Evolutionary conservation across 345 rosid genomes (phyloP).

Genomic region (Populus davidiana): DNA sequence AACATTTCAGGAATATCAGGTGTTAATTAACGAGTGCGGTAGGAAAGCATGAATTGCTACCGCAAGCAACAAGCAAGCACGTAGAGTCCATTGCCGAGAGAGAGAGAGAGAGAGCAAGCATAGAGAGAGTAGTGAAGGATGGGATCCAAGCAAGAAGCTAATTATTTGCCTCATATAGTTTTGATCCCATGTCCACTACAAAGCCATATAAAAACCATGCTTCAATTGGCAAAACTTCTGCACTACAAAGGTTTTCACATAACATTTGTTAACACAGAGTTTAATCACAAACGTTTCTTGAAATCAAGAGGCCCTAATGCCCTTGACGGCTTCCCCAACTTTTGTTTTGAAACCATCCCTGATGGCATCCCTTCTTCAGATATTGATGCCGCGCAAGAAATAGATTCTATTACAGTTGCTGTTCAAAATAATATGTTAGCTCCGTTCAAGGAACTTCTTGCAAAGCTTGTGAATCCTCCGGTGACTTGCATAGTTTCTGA

Average conservation of each 20-base stretch:
- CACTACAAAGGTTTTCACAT: background rate
- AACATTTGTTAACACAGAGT: background rate
- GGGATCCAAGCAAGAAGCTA: background rate
- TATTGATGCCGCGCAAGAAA: conserved; percentile 38
- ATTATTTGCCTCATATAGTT: background rate
- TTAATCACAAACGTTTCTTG: background rate
- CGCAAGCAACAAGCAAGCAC: too few relatives aligned
- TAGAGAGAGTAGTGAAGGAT: background rate
- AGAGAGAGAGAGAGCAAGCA: background rate
- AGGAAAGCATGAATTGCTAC: too few relatives aligned
- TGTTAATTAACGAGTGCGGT: too few relatives aligned
- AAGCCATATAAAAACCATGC: background rate
- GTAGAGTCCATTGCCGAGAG: too few relatives aligned
- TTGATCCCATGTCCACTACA: background rate
- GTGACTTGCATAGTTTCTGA: conserved; percentile 47
- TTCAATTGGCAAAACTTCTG: background rate
- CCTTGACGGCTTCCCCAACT: background rate
- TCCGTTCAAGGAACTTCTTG: conserved; percentile 28
- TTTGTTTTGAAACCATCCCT: background rate
- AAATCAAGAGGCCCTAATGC: background rate
- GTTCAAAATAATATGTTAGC: conserved; percentile 23
- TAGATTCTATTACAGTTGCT: conserved; percentile 28
- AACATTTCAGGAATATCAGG: too few relatives aligned
- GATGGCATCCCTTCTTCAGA: background rate
- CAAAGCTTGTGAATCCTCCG: conserved; percentile 30